A percentile compares a stretch with the other conserved stretches of the same genome.
Evolutionary conservation across 1,139 yeast species (phyloP).

Genomic region (Yamadazyma sp.): DNA sequence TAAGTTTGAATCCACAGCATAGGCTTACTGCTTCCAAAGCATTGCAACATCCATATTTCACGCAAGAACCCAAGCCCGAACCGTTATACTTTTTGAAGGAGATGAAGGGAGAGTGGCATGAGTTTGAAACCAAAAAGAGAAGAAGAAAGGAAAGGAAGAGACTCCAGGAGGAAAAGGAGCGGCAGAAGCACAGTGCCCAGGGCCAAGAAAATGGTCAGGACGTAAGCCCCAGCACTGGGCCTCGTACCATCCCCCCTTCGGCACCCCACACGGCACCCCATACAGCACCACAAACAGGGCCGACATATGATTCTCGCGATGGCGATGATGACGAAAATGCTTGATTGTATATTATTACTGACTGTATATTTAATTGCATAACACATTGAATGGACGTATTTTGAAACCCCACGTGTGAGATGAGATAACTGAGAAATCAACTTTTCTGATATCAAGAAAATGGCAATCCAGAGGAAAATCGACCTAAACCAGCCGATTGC

Average conservation of each 20-base stretch:
- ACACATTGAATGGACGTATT: neutral
- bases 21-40: constrained; percentile 88
- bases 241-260: constrained; percentile 9
- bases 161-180: constrained; percentile 33
- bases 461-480: constrained; percentile 45
- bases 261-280: constrained; percentile 11
- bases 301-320: neutral
- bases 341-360: neutral
- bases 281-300: constrained; percentile 6
- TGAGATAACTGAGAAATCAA: neutral
- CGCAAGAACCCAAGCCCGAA: constrained; percentile 63
- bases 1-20: constrained; percentile 65
- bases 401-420: neutral
- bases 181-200: neutral
- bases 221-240: constrained; percentile 7
- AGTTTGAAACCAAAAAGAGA: constrained; percentile 88
- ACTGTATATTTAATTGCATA: constrained; percentile 1
- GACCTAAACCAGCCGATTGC: constrained; percentile 56
- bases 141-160: constrained; percentile 60
- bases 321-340: neutral
- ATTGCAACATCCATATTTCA: constrained; percentile 75
- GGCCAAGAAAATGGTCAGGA: neutral
- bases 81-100: constrained; percentile 55
- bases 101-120: constrained; percentile 90
- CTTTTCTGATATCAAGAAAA: constrained; percentile 6